phyloP scores from a whole-genome alignment of 2,329 filamentous ascomycete species.

The Clonostachys rhizophaga region DNA sequence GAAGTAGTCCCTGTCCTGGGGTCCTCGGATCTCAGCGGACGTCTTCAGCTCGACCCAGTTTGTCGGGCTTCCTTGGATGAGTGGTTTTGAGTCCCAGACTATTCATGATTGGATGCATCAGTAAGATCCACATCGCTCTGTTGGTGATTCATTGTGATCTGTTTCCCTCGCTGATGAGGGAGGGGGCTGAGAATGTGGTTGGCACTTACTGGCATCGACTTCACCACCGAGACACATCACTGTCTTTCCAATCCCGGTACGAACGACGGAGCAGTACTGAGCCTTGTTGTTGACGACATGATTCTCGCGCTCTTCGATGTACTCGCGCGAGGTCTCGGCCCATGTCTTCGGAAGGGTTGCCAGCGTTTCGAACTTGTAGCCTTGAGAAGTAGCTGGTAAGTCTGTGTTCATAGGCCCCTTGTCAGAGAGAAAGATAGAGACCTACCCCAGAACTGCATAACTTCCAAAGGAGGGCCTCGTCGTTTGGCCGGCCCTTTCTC shows the following conservation, averaged over 20 bases:
- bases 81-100: slow-evolving; percentile 83
- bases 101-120: neutral
- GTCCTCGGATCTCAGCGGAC: slow-evolving; percentile 63
- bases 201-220: slow-evolving; percentile 73
- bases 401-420: neutral
- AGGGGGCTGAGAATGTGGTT: neutral
- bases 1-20: slow-evolving; percentile 68
- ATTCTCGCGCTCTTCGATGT: slow-evolving; percentile 72
- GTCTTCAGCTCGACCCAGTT: slow-evolving; percentile 98
- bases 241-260: slow-evolving; percentile 76
- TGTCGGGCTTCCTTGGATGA: slow-evolving; percentile 58
- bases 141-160: no score
- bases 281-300: slow-evolving; percentile 80
- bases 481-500: slow-evolving; percentile 33
- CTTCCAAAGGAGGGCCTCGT: slow-evolving; percentile 55
- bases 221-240: slow-evolving; percentile 83
- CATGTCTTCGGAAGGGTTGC: slow-evolving; percentile 72
- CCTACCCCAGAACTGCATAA: slow-evolving; percentile 91
- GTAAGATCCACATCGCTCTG: no score
- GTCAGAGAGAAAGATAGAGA: neutral
- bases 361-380: slow-evolving; percentile 95
- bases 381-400: slow-evolving; percentile 30
- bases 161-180: neutral
- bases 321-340: slow-evolving; percentile 65
- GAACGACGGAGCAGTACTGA: slow-evolving; percentile 93